Conservation (phyloP, 495 filamentous ascomycete species). For the Physcia stellaris region DNA sequence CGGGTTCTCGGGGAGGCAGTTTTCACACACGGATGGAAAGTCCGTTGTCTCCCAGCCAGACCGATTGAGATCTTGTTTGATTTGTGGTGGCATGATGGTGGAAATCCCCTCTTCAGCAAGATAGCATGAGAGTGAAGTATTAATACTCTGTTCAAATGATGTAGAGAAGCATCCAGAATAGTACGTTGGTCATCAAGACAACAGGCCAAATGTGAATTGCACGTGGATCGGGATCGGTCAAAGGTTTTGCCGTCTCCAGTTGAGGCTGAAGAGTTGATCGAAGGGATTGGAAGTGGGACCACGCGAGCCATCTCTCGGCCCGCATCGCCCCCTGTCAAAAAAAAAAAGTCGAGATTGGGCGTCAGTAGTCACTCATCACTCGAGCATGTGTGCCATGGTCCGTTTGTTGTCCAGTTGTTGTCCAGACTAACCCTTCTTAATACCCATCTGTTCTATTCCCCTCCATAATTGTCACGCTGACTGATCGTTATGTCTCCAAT, state of each 20-base stretch:
- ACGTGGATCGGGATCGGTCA: no score
- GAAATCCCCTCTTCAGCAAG: neutral
- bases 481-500: conserved; percentile 49
- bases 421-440: conserved; percentile 9
- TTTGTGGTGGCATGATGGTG: conserved; percentile 45
- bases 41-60: conserved; percentile 91
- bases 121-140: neutral
- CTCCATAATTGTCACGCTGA: conserved; percentile 8
- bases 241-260: no score
- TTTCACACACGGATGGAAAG: conserved; percentile 52
- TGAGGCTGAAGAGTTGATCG: no score
- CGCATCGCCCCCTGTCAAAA: no score
- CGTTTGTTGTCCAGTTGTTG: no score
- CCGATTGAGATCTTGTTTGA: conserved; percentile 95
- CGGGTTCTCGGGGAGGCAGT: conserved; percentile 87
- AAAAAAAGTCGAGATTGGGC: no score
- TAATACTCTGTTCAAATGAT: no score
- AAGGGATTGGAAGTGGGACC: no score
- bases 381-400: conserved; percentile 7
- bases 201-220: no score
- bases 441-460: conserved; percentile 1
- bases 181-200: no score
- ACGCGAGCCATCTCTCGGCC: no score
- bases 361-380: conserved; percentile 4
- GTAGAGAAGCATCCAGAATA: no score